These are phyloP conservation scores for Aspergillus pseudoviridinutans DNA, from an alignment of 2,329 filamentous ascomycete genomes.

Conservation along the genomic window DNA sequence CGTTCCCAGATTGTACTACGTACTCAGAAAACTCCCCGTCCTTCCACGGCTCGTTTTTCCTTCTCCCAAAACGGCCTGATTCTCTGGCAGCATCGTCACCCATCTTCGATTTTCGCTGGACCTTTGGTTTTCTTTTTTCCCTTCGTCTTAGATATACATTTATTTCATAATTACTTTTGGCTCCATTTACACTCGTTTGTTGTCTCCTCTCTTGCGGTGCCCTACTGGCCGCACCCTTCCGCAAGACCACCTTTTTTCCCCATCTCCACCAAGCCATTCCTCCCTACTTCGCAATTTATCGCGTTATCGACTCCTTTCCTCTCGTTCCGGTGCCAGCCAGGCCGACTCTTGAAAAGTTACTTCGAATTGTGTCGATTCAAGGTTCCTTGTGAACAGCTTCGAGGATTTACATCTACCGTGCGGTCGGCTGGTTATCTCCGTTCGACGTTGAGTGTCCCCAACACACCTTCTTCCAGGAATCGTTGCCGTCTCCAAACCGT, in stretches of 20 bases:
- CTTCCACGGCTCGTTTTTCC: not conserved
- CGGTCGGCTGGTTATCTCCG: not conserved
- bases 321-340: not conserved
- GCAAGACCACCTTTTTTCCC: not conserved
- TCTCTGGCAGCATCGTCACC: not conserved
- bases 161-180: not conserved
- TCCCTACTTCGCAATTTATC: not conserved
- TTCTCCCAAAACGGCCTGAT: not conserved
- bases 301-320: not conserved
- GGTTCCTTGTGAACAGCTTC: not conserved
- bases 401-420: not conserved
- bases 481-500: conserved; percentile 11
- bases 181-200: not conserved
- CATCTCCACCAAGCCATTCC: not conserved
- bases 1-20: not conserved
- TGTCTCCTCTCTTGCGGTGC: not conserved
- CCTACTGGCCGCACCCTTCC: not conserved
- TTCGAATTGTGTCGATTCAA: not conserved
- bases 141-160: not conserved
- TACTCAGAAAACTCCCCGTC: not conserved
- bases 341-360: not conserved
- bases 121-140: not conserved
- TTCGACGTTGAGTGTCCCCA: not conserved
- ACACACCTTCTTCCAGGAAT: conserved; percentile 7
- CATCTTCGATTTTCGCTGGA: not conserved